phyloP scores from a whole-genome alignment of 352 stramenopile species.

The Pythium brassicae region DNA sequence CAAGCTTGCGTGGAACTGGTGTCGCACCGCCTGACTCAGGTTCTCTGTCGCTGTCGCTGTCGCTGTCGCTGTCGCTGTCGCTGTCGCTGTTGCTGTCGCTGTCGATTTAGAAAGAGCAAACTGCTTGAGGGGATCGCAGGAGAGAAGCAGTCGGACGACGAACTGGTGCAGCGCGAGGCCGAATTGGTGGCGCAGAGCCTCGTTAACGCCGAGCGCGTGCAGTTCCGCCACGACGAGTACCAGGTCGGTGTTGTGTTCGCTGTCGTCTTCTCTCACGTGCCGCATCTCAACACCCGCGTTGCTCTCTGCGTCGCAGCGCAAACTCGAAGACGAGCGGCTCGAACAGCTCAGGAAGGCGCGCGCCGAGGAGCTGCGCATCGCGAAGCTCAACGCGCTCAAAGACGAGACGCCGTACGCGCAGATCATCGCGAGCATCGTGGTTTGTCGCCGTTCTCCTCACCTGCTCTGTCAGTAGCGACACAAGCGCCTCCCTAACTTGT shows the following conservation, averaged over 20 bases:
- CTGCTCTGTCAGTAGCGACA: neutral
- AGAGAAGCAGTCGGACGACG: constrained; percentile 30
- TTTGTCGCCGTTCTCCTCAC: constrained; percentile 13
- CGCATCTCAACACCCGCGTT: neutral
- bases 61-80: no score
- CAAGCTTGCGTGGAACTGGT: no score
- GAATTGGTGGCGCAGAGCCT: constrained; percentile 29
- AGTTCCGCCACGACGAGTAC: constrained; percentile 49
- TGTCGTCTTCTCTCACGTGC: neutral
- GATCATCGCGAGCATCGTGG: constrained; percentile 47
- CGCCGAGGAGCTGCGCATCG: constrained; percentile 30
- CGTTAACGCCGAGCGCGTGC: constrained; percentile 62
- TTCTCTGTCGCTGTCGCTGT: no score
- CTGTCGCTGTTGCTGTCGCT: no score
- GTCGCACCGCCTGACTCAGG: no score
- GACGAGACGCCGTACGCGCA: constrained; percentile 68
- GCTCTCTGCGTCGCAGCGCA: constrained; percentile 25
- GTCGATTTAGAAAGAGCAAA: constrained; percentile 36
- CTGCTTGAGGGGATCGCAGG: constrained; percentile 36
- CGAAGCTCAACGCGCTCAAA: constrained; percentile 56
- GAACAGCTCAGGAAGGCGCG: constrained; percentile 23
- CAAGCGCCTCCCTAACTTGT: neutral
- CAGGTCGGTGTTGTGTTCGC: constrained; percentile 26
- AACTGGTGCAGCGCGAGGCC: constrained; percentile 26
- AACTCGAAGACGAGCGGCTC: constrained; percentile 36